Base-by-base conservation (phyloP, 2,329 filamentous ascomycete genomes). In the Colletotrichum australisinense region DNA sequence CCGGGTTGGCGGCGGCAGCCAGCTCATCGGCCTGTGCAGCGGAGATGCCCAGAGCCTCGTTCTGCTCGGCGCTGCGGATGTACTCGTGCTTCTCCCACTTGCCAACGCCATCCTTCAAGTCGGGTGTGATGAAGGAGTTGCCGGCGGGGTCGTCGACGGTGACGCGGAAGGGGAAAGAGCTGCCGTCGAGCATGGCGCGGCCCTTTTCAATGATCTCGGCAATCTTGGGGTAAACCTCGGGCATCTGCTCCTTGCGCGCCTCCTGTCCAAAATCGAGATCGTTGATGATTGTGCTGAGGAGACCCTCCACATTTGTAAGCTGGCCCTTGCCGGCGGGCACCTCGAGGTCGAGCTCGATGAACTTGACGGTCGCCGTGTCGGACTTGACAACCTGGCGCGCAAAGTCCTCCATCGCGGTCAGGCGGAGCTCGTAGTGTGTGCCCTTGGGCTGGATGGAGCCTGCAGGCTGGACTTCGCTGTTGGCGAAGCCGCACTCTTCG, bases 121-220 rank as follows among this genome's bases (percentile, higher is more conserved):
- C 93, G 16, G 97, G 97, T 60, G 97, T 93, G 78, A 99, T 98
- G 89, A 95, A 98, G 2, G 95, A 98, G 87, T 99, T 99, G 67
- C 97, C 97, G 1, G 95, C 94, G 3, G 94, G 93, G 81, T 99
- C 97, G 81, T 99, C 95, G 60, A 98, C 87, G 53, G 91, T 93
- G 62, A 99, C 84, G 63, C 94, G 93, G 88, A 99, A 98, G 28
- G 97, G 97, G 80, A 97, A 95, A 7, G 88, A 88, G 32, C 92
- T 88, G 63, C 95, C 94, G 2, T 89, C 89, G 11, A 97, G 84
- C 91, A 98, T 98, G 68, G 92, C 89, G 72, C 90, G 89, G 16
- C 95, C 89, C 77, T 92, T 93, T 57, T 89, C 83, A 74, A 98
- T 93, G 64, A 98, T 89, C 62, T 91, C 91, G 74, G 92, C 91